Conservation (phyloP, 177 flowering plant genomes). For the Tripterygium wilfordii region DNA sequence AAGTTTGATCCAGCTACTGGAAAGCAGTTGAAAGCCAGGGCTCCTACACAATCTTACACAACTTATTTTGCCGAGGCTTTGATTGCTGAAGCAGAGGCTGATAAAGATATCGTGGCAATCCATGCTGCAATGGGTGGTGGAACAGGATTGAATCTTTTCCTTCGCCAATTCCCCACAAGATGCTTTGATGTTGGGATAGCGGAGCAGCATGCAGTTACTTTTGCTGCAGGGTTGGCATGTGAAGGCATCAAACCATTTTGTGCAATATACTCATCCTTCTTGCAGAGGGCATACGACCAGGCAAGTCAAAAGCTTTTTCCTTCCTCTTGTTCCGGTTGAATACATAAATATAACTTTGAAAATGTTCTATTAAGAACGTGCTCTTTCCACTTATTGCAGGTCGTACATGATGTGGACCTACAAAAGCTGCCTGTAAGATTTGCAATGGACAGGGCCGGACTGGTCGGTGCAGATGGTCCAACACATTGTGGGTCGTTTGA, state of each 20-base stretch:
- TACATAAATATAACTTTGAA: no score
- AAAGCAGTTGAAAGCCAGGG: constrained; percentile 69
- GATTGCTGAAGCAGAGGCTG: constrained; percentile 90
- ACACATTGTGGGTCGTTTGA: constrained; percentile 96
- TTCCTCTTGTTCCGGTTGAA: background rate
- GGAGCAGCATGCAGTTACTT: constrained; percentile 96
- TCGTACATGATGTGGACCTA: constrained; percentile 90
- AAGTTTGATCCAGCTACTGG: constrained; percentile 97
- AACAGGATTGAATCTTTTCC: constrained; percentile 84
- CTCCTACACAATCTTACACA: constrained; percentile 80
- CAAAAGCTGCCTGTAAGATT: constrained; percentile 96
- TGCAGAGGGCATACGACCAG: constrained; percentile 96
- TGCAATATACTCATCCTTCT: constrained; percentile 88
- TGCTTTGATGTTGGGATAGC: constrained; percentile 99
- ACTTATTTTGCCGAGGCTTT: constrained; percentile 93
- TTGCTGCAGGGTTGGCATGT: constrained; percentile 93
- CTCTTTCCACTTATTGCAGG: constrained; percentile 30
- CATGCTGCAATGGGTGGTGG: constrained; percentile 99
- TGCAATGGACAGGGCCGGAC: constrained; percentile 98
- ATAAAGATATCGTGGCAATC: constrained; percentile 77
- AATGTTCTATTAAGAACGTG: constrained; percentile 2
- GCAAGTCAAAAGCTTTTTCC: constrained; percentile 24
- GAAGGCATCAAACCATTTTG: constrained; percentile 94
- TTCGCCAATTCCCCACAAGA: constrained; percentile 64
- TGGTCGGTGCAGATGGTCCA: constrained; percentile 99